Conservation (phyloP, 2,329 filamentous ascomycete species). For the Sphaerulina vaccinii region DNA sequence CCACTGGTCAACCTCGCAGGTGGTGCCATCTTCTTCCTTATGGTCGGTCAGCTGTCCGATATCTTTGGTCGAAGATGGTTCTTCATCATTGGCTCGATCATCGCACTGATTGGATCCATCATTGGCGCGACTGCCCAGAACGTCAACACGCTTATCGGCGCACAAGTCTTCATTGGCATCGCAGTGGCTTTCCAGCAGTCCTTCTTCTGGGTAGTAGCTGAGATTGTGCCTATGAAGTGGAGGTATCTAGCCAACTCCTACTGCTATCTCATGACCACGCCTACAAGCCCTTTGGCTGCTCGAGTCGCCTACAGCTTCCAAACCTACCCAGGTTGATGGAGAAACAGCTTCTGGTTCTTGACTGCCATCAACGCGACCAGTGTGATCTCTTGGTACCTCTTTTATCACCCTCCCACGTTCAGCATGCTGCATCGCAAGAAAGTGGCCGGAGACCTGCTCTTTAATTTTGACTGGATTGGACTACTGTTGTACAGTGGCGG, state of each 20-base stretch:
- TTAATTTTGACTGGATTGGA: conserved; percentile 32
- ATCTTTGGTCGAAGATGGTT: conserved; percentile 41
- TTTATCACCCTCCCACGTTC: conserved; percentile 37
- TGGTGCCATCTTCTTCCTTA: conserved; percentile 39
- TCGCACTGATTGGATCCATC: conserved; percentile 39
- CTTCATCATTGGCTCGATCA: conserved; percentile 38
- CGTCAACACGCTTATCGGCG: conserved; percentile 31
- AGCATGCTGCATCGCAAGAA: conserved; percentile 32
- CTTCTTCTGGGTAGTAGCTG: conserved; percentile 41
- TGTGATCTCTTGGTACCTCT: conserved; percentile 33
- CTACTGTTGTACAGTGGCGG: conserved; percentile 28
- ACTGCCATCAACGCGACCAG: conserved; percentile 37
- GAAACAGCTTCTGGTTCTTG: conserved; percentile 30
- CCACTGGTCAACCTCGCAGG: conserved; percentile 38
- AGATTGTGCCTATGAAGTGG: conserved; percentile 40
- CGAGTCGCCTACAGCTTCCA: conserved; percentile 28
- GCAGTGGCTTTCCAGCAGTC: conserved; percentile 42
- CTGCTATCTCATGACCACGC: conserved; percentile 30
- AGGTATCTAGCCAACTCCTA: conserved; percentile 30
- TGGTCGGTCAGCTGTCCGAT: conserved; percentile 40
- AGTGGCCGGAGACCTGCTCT: conserved; percentile 26
- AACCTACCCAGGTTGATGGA: conserved; percentile 26
- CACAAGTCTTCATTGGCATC: conserved; percentile 39
- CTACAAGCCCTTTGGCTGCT: conserved; percentile 28
- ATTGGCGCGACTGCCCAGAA: conserved; percentile 35